Evolutionary conservation across 257 asterid species (phyloP), one percentile per base, ranked within the genome.

Genomic region (Primulina eburnea): DNA sequence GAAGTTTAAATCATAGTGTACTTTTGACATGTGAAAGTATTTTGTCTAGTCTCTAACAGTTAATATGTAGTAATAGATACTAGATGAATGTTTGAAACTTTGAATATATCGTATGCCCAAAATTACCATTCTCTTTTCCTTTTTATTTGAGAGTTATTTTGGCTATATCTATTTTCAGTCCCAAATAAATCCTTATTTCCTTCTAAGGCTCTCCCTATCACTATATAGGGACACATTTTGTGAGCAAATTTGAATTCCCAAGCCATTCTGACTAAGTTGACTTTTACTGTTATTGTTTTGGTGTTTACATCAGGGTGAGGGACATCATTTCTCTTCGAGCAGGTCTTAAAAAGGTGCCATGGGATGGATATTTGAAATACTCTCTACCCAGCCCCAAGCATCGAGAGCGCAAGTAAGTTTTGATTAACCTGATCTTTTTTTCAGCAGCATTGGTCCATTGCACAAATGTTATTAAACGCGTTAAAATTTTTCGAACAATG

Each of bases 301-400:
- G 32, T 76, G 76, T 73, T 81, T 26, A 37, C 71, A 71, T 71
- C 74, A 91, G 97, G 90, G 96, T 89, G 76, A 88, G 99, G 81
- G 95, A 82, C 85, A 94, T 91, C 60, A 94, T 94, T 60, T 88
- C 99, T 71, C 88, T 87, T 71, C 84, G 99, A 73, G 99, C 90
- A 4, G 90, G 93, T 34, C 81, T 87, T 60, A 85, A 78, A 73
- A 87, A 66, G 87, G 93, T 87, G 21, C 93, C 93, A 6, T 84
- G 93, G 88, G 92, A 84, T 76, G 90, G 92, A 67, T 87, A 86
- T 75, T 81, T 94, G 83, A 94, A 94, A 78, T 91, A 94, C 85
- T 88, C 97, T 75, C 96, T 93, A 65, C 99, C 98, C 64, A 91
- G 97, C 77, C 97, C 96, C 30, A 91, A 92, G 82, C 98, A 82